Conservation (phyloP, 2,329 filamentous ascomycete genomes). For the Exophiala sp. region DNA sequence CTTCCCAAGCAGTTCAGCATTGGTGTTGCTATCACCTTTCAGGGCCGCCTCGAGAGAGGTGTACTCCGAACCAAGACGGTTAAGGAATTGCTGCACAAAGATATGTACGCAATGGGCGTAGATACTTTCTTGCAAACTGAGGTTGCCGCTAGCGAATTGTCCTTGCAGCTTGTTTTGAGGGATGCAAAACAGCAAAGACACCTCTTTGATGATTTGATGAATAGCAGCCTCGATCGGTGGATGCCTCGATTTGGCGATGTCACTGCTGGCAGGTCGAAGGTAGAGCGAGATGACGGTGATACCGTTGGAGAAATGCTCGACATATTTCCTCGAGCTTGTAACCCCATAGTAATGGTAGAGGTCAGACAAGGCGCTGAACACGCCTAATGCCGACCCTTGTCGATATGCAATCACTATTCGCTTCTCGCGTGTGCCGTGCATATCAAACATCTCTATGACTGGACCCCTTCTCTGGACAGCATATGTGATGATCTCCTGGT, state of each 20-base stretch:
- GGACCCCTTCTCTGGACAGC: conserved; percentile 83
- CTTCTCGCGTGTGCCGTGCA: conserved; percentile 88
- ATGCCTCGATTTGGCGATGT: conserved; percentile 53
- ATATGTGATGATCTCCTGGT: conserved; percentile 86
- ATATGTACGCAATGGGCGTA: conserved; percentile 98
- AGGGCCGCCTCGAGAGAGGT: conserved; percentile 78
- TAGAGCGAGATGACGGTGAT: conserved; percentile 97
- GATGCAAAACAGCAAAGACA: conserved; percentile 94
- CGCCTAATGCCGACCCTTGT: conserved; percentile 81
- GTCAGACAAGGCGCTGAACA: conserved; percentile 94
- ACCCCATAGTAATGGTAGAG: conserved; percentile 98
- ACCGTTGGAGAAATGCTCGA: conserved; percentile 98
- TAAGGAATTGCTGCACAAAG: conserved; percentile 96
- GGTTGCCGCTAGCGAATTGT: conserved; percentile 77
- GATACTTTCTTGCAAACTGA: conserved; percentile 93
- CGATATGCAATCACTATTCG: conserved; percentile 92
- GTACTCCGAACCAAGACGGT: conserved; percentile 89
- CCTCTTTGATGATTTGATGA: conserved; percentile 98
- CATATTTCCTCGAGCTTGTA: conserved; percentile 93
- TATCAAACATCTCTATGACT: conserved; percentile 96
- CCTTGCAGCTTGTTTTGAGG: conserved; percentile 94
- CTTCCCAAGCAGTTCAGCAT: conserved; percentile 84
- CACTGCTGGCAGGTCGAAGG: conserved; percentile 67
- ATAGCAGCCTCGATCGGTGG: conserved; percentile 92
- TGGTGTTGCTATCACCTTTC: conserved; percentile 74